Conservation (phyloP, 2,329 filamentous ascomycete genomes). For the Alternaria novae-zelandiae region DNA sequence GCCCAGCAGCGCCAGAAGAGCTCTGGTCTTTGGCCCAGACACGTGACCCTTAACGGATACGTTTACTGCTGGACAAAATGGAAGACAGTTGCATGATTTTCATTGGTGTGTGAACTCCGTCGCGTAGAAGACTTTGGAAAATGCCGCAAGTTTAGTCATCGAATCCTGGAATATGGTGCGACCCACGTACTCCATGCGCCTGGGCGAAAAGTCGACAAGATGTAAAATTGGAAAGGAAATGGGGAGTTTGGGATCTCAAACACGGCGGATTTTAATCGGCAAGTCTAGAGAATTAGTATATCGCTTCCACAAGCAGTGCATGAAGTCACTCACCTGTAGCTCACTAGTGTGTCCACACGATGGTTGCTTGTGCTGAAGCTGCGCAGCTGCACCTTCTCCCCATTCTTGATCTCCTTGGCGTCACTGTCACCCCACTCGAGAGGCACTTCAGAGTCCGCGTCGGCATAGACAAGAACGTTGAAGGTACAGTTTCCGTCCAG, state of each 20-base stretch:
- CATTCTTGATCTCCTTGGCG: constrained; percentile 93
- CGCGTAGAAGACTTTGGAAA: background rate
- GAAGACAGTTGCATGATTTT: background rate
- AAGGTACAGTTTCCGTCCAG: constrained; percentile 95
- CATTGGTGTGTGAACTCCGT: background rate
- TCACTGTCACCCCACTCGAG: constrained; percentile 99
- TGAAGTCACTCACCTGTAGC: constrained; percentile 67
- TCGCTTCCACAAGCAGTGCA: background rate
- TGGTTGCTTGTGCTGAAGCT: constrained; percentile 97
- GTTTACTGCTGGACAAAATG: background rate
- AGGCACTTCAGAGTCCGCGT: constrained; percentile 94
- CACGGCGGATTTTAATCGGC: constrained; percentile 23
- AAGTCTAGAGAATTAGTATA: constrained; percentile 26
- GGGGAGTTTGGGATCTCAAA: background rate
- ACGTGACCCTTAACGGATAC: background rate
- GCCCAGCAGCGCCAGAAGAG: background rate
- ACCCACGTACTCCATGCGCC: background rate
- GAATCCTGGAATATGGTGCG: background rate
- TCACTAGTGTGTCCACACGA: constrained; percentile 92
- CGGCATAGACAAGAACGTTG: constrained; percentile 97
- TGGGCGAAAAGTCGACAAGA: background rate
- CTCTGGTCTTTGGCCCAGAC: background rate
- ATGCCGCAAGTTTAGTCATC: background rate
- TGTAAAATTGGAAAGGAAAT: background rate
- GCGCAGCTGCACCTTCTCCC: constrained; percentile 91